Evolutionary conservation across 2,329 filamentous ascomycete species (phyloP), one percentile per base, ranked within the genome.

Genomic region (Orbilia ellipsospora): DNA sequence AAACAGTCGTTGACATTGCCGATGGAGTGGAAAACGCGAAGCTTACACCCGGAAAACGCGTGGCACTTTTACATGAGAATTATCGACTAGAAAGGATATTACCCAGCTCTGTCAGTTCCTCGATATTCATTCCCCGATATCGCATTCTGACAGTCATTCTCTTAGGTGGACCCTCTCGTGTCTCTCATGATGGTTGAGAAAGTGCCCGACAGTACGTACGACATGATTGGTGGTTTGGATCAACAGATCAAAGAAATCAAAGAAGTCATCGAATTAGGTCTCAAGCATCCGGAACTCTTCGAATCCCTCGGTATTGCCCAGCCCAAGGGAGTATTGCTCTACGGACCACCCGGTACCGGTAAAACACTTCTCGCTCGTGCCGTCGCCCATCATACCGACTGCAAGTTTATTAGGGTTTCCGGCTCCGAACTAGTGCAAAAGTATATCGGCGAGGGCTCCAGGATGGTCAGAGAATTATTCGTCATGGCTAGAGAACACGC

Each of bases 181-280:
- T 99, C 95, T 42, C 92, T 99, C 82, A 99, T 99, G 95, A 99
- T 99, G 95, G 95, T 99, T 62, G 95, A 99, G 83, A 99, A 99
- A 87, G 95, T 99, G 15, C 95, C 95, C 15, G 95, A 99, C 86
- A 97, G 93, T 85, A 99, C 95, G 82, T 99, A 99, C 86, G 95
- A 99, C 85, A 99, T 99, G 95, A 99, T 99, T 83, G 95, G 95
- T 84, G 95, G 95, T 79, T 86, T 99, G 77, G 95, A 99, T 82
- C 94, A 99, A 83, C 95, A 99, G 83, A 98, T 99, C 86, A 98
- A 99, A 86, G 95, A 99, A 83, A 99, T 99, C 87, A 99, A 99
- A 85, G 95, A 99, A 85, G 95, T 99, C 80, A 98, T 99, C 83
- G 95, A 99, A 86, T 90, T 99, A 52, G 95, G 95, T 78, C 89